Evolutionary conservation across 2,329 filamentous ascomycete genomes (phyloP), one percentile per base, ranked within the genome.

Genomic region (Nemania abortiva): DNA sequence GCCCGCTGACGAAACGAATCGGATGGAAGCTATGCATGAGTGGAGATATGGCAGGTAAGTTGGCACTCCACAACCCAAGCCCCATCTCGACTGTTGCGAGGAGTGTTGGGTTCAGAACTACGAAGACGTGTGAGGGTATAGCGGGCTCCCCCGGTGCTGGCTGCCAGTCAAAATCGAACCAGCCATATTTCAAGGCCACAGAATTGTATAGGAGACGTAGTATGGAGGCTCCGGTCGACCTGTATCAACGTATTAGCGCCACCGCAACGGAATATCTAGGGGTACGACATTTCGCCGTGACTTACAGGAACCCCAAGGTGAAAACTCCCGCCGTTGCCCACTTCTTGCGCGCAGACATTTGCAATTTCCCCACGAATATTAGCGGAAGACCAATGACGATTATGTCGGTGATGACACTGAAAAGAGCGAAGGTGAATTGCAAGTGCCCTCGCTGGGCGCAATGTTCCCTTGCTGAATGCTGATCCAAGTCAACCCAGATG

Each of bases 141-240:
- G 62, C 55, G 7, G 66, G 54, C 27, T 68, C n/a, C 1, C 61
- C 61, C 15, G 66, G 66, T 20, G 45, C 61, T 10, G 66, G 66
- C 47, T 68, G 50, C n/a, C 31, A 68, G 5, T 58, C 37, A 29
- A 68, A 68, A 15, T 39, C 50, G 13, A 68, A 60, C 54, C 61
- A 60, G 45, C 66, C 61, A 24, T 62, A 61, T 37, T 60, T 60
- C 50, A 55, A 60, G 7, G 66, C 66, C 39, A 20, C 56, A 4
- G 47, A 24, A 27, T 45, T 42, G 45, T 65, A 68, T 29, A 68
- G 20, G 24, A 68, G 52, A 2, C 66, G 61, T 2, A 52, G 34
- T n/a, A 68, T 68, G 47, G 60, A 55, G 7, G 61, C 66, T 6
- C 66, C 66, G 1, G 66, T 68, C 39, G 66, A 68, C 34, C 66